These are phyloP conservation scores for Aspergillus flavus DNA, from an alignment of 2,329 filamentous ascomycete species.

Conservation along the genomic window DNA sequence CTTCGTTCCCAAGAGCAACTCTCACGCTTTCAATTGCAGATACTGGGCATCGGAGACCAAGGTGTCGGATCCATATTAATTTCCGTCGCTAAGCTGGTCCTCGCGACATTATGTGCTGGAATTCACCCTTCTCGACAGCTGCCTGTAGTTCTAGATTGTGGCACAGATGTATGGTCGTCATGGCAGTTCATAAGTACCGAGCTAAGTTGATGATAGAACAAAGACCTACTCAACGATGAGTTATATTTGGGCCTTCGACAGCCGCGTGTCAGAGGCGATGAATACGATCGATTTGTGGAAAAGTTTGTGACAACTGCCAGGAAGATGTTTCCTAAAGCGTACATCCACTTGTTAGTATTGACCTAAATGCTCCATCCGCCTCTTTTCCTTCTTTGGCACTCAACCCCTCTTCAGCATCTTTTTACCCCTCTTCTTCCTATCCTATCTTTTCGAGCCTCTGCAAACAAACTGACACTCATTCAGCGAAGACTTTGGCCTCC, in stretches of 20 bases:
- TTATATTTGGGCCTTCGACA: slow-evolving; percentile 76
- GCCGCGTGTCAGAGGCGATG: slow-evolving; percentile 66
- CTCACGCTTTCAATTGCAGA: slow-evolving; percentile 51
- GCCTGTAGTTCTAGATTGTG: slow-evolving; percentile 82
- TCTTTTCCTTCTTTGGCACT: not conserved
- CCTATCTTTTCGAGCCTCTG: too few relatives aligned
- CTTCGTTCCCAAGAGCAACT: too few relatives aligned
- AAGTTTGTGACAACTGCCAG: slow-evolving; percentile 70
- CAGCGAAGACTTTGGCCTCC: slow-evolving; percentile 77
- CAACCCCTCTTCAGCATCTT: not conserved
- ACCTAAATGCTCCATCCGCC: not conserved
- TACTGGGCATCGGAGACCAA: slow-evolving; percentile 87
- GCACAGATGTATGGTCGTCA: slow-evolving; percentile 63
- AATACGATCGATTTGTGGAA: slow-evolving; percentile 78
- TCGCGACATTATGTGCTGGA: slow-evolving; percentile 85
- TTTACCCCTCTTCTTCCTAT: not conserved
- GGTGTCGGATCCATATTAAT: slow-evolving; percentile 84
- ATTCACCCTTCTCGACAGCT: slow-evolving; percentile 78
- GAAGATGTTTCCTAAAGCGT: slow-evolving; percentile 74
- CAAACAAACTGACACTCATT: not conserved
- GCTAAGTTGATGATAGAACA: slow-evolving; percentile 53
- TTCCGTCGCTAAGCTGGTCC: slow-evolving; percentile 77
- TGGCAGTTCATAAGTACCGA: not conserved
- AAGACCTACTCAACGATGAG: slow-evolving; percentile 71
- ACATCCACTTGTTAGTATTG: slow-evolving; percentile 71